phyloP scores from a whole-genome alignment of 768 basidiomycete species.

The Podaxis carcinomalis region DNA sequence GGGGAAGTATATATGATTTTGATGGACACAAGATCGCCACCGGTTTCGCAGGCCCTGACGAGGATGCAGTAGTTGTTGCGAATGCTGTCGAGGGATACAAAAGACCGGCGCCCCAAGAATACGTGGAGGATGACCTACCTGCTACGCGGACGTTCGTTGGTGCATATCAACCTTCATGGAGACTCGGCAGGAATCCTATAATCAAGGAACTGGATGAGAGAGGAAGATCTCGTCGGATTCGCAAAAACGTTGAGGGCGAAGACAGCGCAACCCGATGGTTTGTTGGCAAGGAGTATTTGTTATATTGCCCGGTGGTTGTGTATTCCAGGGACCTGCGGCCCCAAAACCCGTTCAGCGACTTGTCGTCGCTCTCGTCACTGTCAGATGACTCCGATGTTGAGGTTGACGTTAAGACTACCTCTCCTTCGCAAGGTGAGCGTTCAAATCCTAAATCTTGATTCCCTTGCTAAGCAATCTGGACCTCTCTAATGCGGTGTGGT shows the following conservation, averaged over 20 bases:
- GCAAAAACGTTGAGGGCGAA: background rate
- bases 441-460: background rate
- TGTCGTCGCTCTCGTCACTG: slow-evolving; percentile 8
- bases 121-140: background rate
- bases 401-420: background rate
- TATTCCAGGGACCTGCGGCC: background rate
- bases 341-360: background rate
- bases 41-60: background rate
- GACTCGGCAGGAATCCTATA: slow-evolving; percentile 9
- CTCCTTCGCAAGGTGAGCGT: background rate
- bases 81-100: background rate
- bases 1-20: slow-evolving; percentile 7
- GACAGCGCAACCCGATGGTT: slow-evolving; percentile 5
- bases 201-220: slow-evolving; percentile 7
- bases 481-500: background rate
- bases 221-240: background rate
- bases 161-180: slow-evolving; percentile 13
- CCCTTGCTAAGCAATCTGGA: background rate
- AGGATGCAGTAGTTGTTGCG: background rate
- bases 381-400: slow-evolving; percentile 8
- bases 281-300: slow-evolving; percentile 4
- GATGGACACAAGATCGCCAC: slow-evolving; percentile 1
- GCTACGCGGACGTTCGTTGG: slow-evolving; percentile 13
- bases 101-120: background rate
- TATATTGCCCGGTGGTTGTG: slow-evolving; percentile 6